These are phyloP conservation scores for Chenopodium suecicum DNA, from an alignment of 148 eudicot species.

Conservation along the genomic window DNA sequence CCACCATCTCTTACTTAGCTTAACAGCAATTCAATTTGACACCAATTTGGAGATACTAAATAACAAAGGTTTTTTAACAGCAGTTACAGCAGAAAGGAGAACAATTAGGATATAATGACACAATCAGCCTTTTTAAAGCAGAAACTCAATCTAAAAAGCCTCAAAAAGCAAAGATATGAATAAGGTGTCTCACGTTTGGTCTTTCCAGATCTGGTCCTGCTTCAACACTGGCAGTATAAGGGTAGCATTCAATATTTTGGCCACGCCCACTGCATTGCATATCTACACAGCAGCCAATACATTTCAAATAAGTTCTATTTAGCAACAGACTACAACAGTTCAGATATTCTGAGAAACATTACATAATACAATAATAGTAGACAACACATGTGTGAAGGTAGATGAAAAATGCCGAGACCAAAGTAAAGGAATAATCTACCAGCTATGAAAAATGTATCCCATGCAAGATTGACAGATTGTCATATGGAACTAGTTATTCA, in stretches of 20 bases:
- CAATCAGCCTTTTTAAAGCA: not conserved
- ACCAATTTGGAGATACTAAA: not conserved
- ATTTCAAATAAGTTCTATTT: slow-evolving; percentile 4
- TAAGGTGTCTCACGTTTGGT: slow-evolving; percentile 79
- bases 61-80: not conserved
- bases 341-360: not conserved
- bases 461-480: not conserved
- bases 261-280: slow-evolving; percentile 99
- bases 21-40: not conserved
- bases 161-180: not conserved
- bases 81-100: not conserved
- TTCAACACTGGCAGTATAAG: slow-evolving; percentile 96
- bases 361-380: slow-evolving; percentile 12
- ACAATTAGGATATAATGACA: slow-evolving; percentile 1
- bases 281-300: slow-evolving; percentile 50
- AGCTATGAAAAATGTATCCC: not conserved
- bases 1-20: not conserved
- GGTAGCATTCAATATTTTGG: slow-evolving; percentile 91
- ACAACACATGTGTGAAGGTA: not conserved
- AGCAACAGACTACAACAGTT: not conserved
- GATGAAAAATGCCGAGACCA: not conserved
- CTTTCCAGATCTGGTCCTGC: slow-evolving; percentile 99
- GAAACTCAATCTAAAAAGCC: not conserved
- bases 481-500: not conserved
- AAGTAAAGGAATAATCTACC: not conserved